Evolutionary conservation across 2,329 filamentous ascomycete genomes (phyloP).

Genomic region (Alternaria dauci): DNA sequence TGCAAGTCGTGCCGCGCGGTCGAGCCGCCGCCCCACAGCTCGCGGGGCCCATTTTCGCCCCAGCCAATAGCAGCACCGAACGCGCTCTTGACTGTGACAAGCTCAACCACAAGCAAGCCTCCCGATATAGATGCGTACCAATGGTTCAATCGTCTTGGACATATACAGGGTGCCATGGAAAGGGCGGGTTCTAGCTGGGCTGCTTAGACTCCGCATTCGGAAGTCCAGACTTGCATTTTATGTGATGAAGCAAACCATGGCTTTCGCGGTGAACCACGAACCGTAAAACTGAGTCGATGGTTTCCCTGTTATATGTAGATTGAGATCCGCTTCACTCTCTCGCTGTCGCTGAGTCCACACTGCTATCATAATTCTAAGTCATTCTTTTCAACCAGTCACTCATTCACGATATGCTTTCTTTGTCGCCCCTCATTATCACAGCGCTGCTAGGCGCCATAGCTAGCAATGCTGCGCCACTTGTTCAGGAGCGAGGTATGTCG

Average conservation of each 20-base stretch:
- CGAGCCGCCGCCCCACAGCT: constrained; percentile 18
- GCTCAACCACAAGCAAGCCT: constrained; percentile 22
- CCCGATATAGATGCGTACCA: constrained; percentile 21
- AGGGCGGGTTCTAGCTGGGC: constrained; percentile 13
- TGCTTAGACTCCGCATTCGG: constrained; percentile 17
- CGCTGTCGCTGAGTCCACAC: background rate
- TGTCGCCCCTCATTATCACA: constrained; percentile 22
- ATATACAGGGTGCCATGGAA: constrained; percentile 7
- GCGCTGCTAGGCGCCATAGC: constrained; percentile 17
- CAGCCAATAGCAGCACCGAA: constrained; percentile 25
- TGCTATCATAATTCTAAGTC: background rate
- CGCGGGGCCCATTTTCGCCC: background rate
- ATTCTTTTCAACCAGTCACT: constrained; percentile 11
- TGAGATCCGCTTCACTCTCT: background rate
- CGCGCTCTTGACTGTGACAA: constrained; percentile 17
- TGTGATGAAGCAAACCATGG: constrained; percentile 19
- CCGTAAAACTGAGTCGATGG: background rate
- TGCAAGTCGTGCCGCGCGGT: constrained; percentile 17
- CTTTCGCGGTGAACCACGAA: background rate
- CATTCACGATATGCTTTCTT: constrained; percentile 21
- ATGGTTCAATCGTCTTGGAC: constrained; percentile 11
- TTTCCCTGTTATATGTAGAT: constrained; percentile 7
- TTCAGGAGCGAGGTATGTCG: constrained; percentile 25
- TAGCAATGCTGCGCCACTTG: constrained; percentile 31
- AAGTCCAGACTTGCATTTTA: constrained; percentile 13